phyloP scores from a whole-genome alignment of 1,139 yeast genomes.

The Williopsis jadinii region DNA sequence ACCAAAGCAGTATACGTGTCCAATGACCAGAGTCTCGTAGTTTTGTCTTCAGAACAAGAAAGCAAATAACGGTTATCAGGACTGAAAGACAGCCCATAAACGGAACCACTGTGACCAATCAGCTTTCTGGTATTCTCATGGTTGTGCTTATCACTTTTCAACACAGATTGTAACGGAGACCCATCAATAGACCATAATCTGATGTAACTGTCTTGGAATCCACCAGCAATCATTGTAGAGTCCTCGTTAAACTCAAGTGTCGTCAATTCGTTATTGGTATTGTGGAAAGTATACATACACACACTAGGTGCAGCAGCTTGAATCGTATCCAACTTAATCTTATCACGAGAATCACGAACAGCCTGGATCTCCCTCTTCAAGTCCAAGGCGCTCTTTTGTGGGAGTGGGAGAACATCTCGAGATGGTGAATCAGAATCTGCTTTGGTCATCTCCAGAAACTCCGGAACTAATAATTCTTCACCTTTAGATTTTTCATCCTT shows the following conservation, averaged over 20 bases:
- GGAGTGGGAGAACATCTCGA: constrained; percentile 73
- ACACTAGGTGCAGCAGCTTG: constrained; percentile 90
- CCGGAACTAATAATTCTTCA: constrained; percentile 38
- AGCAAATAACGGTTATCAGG: constrained; percentile 83
- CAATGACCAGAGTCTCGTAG: constrained; percentile 89
- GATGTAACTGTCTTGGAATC: constrained; percentile 86
- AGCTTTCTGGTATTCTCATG: constrained; percentile 48
- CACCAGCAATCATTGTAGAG: constrained; percentile 83
- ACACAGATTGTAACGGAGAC: constrained; percentile 61
- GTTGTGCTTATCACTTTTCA: constrained; percentile 53
- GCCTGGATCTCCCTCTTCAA: constrained; percentile 69
- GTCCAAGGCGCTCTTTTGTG: constrained; percentile 74
- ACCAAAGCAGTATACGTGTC: constrained; percentile 88
- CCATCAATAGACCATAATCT: constrained; percentile 94
- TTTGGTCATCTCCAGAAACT: constrained; percentile 36
- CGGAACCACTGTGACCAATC: constrained; percentile 92
- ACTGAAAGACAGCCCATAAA: constrained; percentile 82
- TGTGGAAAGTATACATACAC: constrained; percentile 97
- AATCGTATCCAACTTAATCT: constrained; percentile 53
- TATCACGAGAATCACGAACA: constrained; percentile 76
- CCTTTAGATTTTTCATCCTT: constrained; percentile 50
- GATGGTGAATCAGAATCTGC: constrained; percentile 56
- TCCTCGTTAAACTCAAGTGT: constrained; percentile 83
- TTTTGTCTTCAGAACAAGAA: constrained; percentile 85
- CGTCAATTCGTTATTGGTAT: constrained; percentile 83